A percentile compares a stretch with the other conserved stretches of the same genome.
Evolutionary conservation across 495 filamentous ascomycete genomes (phyloP).

Genomic region (Neurospora africana): DNA sequence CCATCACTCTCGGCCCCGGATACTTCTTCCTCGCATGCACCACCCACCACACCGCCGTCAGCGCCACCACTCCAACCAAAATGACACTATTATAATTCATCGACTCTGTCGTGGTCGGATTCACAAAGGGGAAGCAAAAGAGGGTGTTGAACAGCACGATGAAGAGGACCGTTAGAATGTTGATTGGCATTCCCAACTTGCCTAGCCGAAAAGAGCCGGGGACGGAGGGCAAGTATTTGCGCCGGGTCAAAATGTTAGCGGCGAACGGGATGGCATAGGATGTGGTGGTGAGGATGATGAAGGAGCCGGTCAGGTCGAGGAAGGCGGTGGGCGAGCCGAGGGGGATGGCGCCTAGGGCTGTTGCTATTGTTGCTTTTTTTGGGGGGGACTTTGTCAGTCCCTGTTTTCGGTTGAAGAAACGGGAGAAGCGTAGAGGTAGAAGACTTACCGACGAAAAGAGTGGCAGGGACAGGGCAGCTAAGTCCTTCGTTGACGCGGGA

Average conservation of each 20-base stretch:
- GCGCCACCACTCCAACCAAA: constrained; percentile 43
- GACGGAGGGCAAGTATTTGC: constrained; percentile 53
- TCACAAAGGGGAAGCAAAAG: constrained; percentile 57
- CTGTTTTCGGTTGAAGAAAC: background rate
- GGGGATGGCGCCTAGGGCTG: constrained; percentile 63
- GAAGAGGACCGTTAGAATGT: constrained; percentile 47
- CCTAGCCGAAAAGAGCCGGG: constrained; percentile 54
- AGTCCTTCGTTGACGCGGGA: constrained; percentile 37
- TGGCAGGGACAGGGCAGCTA: constrained; percentile 59
- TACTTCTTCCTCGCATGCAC: constrained; percentile 47
- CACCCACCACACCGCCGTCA: constrained; percentile 54
- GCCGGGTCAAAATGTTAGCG: constrained; percentile 56
- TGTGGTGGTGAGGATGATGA: constrained; percentile 60
- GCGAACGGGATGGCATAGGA: constrained; percentile 71
- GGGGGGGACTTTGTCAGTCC: background rate
- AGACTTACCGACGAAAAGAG: constrained; percentile 43
- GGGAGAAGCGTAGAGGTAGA: background rate
- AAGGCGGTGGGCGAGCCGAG: constrained; percentile 66
- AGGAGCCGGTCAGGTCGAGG: constrained; percentile 61
- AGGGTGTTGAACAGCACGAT: constrained; percentile 62
- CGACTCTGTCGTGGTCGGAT: constrained; percentile 44
- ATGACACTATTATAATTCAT: constrained; percentile 67
- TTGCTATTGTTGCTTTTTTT: constrained; percentile 37
- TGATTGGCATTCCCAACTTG: constrained; percentile 47
- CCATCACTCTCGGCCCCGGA: constrained; percentile 46